Base-by-base conservation (phyloP, 805 yeast species). In the Naumovozyma dairenensis region DNA sequence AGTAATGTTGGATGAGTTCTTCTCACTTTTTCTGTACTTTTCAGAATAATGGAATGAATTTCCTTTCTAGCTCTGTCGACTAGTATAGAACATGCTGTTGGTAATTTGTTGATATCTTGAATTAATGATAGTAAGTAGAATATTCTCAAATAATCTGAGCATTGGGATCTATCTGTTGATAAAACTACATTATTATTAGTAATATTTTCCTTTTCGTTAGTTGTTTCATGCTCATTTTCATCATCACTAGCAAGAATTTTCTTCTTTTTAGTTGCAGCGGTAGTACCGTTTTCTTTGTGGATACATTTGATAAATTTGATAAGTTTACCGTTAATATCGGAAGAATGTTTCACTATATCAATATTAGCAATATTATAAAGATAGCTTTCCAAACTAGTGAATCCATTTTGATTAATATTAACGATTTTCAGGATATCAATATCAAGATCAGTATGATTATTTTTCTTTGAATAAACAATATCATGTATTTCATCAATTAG, bases 401-500 rank as follows among this genome's bases (percentile, higher is more conserved):
- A 63, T 3, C 56, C 57, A 13, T 46, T 48, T 5, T 46, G 49
- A 3, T 44, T 29, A 13, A 36, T 35, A 13, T 45, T 40, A 21
- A 48, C 39, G 6, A 46, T 42, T 14, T 47, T 43, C n/a, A 48
- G 32, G 4, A 56, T 53, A 29, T 49, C 42, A 10, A 45, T 43
- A 25, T 53, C 48, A 12, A 38, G 15, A 24, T 19, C 10, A 28
- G 16, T 6, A 17, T 18, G 16, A 4, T 21, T 13, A 8, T 38
- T 39, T 13, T 54, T 60, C 44, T 73, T 75, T 27, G 80, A 62
- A 46, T 78, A 83, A n/a, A 82, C 61, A 36, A 82, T 78, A 30
- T 67, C 69, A 38, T 74, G 77, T 27, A 85, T 59, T 48, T 86
- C 94, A 41, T 82, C 94, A n/a, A 82, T 62, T 14, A 87, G 62